Base-by-base conservation (phyloP, 2,329 filamentous ascomycete genomes). In the Botrytis sinoallii region DNA sequence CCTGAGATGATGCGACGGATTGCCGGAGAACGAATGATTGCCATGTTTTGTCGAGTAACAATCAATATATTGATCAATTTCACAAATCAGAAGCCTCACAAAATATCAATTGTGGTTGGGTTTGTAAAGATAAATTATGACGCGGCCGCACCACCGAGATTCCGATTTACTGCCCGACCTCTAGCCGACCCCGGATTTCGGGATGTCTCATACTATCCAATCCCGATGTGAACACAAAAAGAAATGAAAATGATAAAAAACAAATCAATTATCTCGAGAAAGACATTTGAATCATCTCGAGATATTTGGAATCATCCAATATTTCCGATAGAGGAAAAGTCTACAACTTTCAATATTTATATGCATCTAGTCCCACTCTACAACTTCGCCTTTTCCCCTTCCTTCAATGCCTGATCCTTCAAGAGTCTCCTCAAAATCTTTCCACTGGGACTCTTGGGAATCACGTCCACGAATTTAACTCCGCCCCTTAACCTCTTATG, bases 401-500 rank as follows among this genome's bases (percentile, higher is more conserved):
- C 76, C 25, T 75, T 71, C 42, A 73, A 74, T 48, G 82, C 83
- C 77, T 82, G 79, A 52, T 86, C 85, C 69, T 83, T 82, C 75
- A 88, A 75, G 5, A 82, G 66, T 73, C 84, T 86, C 68, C 86
- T 81, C 77, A 87, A 65, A 48, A 88, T 87, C 81, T 88, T 88
- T 0, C 86, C 86, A 18, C 83, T 81, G 3, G 89, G 86, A 71
- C 91, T 92, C 83, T 93, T 94, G 25, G 92, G 92, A 44, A 94
- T 89, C 35, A 84, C 84, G 44, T 91, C 87, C 3, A 92, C 84
- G 78, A 93, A 93, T 40, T 71, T 69, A 18, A 94, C 86, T 1
- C 92, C 92, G 0, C 92, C 92, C 20, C 89, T 89, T 74, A 94
- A 84, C 79, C 88, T 87, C 83, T 95, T 94, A 79, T 91, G 88